Evolutionary conservation across 1,284 basidiomycete genomes (phyloP), one percentile per base, ranked within the genome.

Genomic region (Bjerkandera adusta): DNA sequence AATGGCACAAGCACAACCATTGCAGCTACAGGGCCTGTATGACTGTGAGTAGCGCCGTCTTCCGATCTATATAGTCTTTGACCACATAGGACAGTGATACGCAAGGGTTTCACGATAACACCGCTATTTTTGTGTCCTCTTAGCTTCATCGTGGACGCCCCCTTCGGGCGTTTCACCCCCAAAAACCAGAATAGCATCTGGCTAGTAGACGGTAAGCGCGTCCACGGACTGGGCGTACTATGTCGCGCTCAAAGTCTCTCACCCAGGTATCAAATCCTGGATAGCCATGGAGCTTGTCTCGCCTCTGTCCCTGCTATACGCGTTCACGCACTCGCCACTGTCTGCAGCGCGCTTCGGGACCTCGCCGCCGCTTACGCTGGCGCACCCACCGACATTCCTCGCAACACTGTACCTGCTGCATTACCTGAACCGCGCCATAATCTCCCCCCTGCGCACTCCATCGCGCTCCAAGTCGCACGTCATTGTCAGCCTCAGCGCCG

Each of bases 201-300:
- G 36, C 64, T 79, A 16, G 56, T 87, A 5, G 74, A 85, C 53
- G 85, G 84, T 71, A 38, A 43, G 66, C 60, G 7, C 21, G 36
- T 16, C 20, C 35, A 7, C 20, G n/a, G 27, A 30, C 27, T n/a
- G 10, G 16, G 11, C 15, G 10, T 27, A 25, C 16, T 20, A 24
- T 35, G 5, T 13, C 16, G 21, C 20, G 27, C 33, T 34, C 6
- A 39, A 12, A 16, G 4, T 1, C 35, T n/a, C 29, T 43, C 47
- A 35, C 27, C 12, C 53, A 69, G 72, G 72, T 13, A 73, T 79
- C 51, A 73, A 70, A 54, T 72, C 85, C 25, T 95, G 92, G 91
- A 85, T 92, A 21, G 33, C 78, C 40, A 95, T 95, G 91, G 92
- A 96, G 66, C 68, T 89, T 34, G 73, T 88, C n/a, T 77, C 89